Conservation (phyloP, 2,329 filamentous ascomycete genomes). For the Aspergillus aculeatinus region DNA sequence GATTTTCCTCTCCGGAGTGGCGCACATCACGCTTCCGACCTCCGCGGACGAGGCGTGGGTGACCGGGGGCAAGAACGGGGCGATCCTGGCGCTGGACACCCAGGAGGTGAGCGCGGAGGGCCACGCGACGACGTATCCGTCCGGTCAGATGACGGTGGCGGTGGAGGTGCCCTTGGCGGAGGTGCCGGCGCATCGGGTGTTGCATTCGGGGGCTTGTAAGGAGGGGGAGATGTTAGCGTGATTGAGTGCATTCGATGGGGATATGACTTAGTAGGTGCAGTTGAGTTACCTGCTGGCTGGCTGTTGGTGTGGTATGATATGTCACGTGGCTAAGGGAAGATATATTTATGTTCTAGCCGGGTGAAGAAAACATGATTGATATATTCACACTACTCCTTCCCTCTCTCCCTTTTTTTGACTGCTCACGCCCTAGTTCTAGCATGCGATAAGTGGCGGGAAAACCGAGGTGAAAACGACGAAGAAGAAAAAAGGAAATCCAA, state of each 20-base stretch:
- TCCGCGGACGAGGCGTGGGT: constrained; percentile 39
- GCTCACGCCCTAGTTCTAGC: background rate
- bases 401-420: background rate
- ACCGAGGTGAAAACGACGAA: background rate
- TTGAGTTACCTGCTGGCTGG: no score
- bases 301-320: no score
- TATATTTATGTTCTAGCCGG: no score
- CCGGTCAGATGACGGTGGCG: constrained; percentile 37
- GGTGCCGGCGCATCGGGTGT: constrained; percentile 41
- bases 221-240: background rate
- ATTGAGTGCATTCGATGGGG: no score
- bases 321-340: no score
- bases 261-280: no score
- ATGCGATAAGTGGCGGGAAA: background rate
- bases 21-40: constrained; percentile 45
- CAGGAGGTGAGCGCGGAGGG: constrained; percentile 41
- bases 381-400: background rate
- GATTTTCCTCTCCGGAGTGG: constrained; percentile 42
- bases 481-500: constrained; percentile 1
- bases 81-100: constrained; percentile 47
- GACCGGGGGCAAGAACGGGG: constrained; percentile 42
- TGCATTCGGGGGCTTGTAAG: constrained; percentile 43
- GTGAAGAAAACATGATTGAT: background rate
- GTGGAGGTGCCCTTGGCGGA: constrained; percentile 40
- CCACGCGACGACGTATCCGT: constrained; percentile 45